Conservation (phyloP, 208 protist species). For the Leishmania aethiopica region DNA sequence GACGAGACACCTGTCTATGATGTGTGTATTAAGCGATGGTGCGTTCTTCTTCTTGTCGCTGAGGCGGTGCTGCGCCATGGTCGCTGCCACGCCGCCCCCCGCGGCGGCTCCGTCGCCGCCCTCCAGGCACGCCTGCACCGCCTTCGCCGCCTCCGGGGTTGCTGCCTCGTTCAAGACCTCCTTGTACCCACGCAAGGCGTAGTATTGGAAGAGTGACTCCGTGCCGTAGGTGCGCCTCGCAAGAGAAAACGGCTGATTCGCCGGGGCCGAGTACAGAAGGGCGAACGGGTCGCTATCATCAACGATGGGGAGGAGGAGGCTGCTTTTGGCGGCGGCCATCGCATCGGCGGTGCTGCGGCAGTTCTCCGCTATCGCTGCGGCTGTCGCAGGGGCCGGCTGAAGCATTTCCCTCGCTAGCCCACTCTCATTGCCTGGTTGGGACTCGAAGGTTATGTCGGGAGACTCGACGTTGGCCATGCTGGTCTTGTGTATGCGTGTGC, state of each 20-base stretch:
- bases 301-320: slow-evolving; percentile 12
- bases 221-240: slow-evolving; percentile 15
- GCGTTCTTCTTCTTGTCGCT: background rate
- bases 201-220: slow-evolving; percentile 57
- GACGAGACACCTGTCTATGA: slow-evolving; percentile 7
- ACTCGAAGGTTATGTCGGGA: background rate
- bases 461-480: slow-evolving; percentile 10
- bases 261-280: slow-evolving; percentile 22
- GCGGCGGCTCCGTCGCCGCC: background rate
- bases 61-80: background rate
- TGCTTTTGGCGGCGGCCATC: background rate
- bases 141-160: slow-evolving; percentile 14
- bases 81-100: background rate
- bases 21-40: background rate
- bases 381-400: background rate
- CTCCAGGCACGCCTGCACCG: slow-evolving; percentile 21
- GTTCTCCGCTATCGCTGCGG: too few relatives aligned
- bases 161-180: slow-evolving; percentile 31
- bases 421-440: background rate
- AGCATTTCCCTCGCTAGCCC: background rate
- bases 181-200: slow-evolving; percentile 50
- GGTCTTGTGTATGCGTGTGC: slow-evolving; percentile 1
- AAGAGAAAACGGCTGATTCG: slow-evolving; percentile 22
- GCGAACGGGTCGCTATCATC: slow-evolving; percentile 17
- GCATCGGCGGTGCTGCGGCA: background rate